phyloP scores from a whole-genome alignment of 257 asterid species.

The Solanum paucissectum region DNA sequence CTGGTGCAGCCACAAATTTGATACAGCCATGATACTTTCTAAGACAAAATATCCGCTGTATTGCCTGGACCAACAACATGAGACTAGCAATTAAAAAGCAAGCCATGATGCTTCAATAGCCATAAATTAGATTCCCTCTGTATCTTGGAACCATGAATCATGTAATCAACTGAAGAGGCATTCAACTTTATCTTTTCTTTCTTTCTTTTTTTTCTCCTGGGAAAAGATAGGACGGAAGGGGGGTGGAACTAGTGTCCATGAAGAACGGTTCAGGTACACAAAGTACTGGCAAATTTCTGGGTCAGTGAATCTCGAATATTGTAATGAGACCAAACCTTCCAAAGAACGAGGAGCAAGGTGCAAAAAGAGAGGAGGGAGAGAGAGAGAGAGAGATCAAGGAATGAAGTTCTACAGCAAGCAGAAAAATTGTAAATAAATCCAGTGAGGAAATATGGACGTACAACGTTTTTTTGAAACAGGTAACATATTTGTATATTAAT shows the following conservation, averaged over 20 bases:
- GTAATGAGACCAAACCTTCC: neutral
- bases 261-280: neutral
- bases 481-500: neutral
- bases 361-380: neutral
- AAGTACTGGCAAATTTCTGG: neutral
- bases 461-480: neutral
- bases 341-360: neutral
- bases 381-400: neutral
- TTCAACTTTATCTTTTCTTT: neutral
- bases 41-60: conserved; percentile 49
- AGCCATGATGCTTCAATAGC: neutral
- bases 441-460: neutral
- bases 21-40: conserved; percentile 54
- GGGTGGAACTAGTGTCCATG: neutral
- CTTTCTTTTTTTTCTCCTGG: neutral
- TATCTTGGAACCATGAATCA: neutral
- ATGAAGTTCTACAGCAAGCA: neutral
- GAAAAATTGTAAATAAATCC: neutral
- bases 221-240: neutral
- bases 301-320: neutral
- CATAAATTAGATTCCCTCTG: neutral
- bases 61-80: conserved; percentile 34
- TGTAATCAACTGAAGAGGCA: neutral
- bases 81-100: neutral
- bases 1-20: conserved; percentile 52